Conservation (phyloP, 805 yeast species). For the Scheffersomyces stipitis region DNA sequence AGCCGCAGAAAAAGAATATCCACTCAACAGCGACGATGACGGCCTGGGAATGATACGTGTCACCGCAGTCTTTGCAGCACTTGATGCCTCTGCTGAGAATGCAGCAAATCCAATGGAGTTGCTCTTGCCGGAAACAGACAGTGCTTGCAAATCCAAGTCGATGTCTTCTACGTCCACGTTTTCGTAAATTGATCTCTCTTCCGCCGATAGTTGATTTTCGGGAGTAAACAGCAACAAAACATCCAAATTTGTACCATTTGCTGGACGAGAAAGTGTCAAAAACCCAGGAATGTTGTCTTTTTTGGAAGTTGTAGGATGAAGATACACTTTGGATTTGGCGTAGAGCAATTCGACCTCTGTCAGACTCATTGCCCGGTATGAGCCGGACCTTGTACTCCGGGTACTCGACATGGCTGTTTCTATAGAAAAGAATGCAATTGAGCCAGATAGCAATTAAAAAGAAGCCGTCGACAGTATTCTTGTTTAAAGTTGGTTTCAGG, state of each 20-base stretch:
- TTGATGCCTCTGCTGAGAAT: neutral
- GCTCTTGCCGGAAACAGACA: slow-evolving; percentile 13
- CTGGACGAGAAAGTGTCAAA: slow-evolving; percentile 60
- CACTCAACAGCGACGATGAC: slow-evolving; percentile 47
- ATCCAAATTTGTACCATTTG: slow-evolving; percentile 51
- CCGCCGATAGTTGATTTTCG: slow-evolving; percentile 44
- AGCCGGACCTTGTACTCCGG: no score
- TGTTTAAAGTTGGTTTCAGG: no score
- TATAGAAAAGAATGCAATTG: no score
- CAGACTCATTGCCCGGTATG: no score
- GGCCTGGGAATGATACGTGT: slow-evolving; percentile 49
- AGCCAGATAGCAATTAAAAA: no score
- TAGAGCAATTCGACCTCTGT: slow-evolving; percentile 49
- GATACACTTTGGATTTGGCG: slow-evolving; percentile 69
- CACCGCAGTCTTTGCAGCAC: neutral
- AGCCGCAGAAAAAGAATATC: slow-evolving; percentile 69
- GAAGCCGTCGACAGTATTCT: no score
- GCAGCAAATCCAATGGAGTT: neutral
- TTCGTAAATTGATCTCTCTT: slow-evolving; percentile 48
- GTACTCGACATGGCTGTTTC: no score
- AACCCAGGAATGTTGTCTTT: slow-evolving; percentile 81
- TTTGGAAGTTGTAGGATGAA: slow-evolving; percentile 76
- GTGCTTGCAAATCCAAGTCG: slow-evolving; percentile 17
- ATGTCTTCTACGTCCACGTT: slow-evolving; percentile 48
- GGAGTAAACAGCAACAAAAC: slow-evolving; percentile 70